A percentile compares a stretch with the other conserved stretches of the same genome.
Conservation (phyloP, 441 rosid genomes). For the Corymbia calophylla region DNA sequence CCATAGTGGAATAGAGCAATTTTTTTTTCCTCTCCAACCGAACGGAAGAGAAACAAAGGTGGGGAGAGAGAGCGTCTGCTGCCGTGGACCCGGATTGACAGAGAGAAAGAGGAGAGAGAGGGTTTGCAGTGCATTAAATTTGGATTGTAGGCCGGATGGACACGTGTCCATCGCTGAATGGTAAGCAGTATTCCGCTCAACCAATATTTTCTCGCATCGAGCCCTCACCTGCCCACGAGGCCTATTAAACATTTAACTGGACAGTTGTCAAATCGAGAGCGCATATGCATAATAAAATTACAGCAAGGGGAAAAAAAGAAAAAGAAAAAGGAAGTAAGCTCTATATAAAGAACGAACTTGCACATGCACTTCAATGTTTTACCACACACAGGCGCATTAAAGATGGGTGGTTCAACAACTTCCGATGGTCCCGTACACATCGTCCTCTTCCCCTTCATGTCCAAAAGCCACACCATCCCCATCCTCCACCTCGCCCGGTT, state of each 20-base stretch:
- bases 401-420: not conserved
- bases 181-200: too few species aligned
- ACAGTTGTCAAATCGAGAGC: not conserved
- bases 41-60: too few species aligned
- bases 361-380: not conserved
- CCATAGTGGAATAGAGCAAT: too few species aligned
- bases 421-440: conserved; percentile 16
- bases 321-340: not conserved
- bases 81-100: too few species aligned
- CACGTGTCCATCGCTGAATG: too few species aligned
- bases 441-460: conserved; percentile 67
- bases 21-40: too few species aligned
- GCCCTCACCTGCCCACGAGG: too few species aligned
- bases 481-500: conserved; percentile 55
- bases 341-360: not conserved
- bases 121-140: too few species aligned
- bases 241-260: not conserved
- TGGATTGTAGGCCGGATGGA: too few species aligned
- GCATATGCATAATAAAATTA: not conserved
- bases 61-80: too few species aligned
- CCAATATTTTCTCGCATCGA: not conserved
- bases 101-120: too few species aligned
- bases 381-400: not conserved
- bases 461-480: conserved; percentile 79
- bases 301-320: not conserved